phyloP scores from a whole-genome alignment of 2,329 filamentous ascomycete species.

The Colletotrichum sansevieriae region DNA sequence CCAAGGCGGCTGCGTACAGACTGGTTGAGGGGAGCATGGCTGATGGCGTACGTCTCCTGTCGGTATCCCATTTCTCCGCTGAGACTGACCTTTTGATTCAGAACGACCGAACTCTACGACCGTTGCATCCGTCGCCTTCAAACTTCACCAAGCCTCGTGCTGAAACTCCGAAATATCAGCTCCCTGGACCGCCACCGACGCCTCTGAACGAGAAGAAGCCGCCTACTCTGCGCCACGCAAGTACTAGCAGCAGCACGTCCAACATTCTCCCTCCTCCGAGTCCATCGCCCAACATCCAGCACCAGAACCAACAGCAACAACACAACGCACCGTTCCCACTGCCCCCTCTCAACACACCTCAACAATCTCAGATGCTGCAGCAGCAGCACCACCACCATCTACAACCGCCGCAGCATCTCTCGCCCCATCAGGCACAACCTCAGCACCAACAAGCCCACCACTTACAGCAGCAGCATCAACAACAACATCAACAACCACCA shows the following conservation, averaged over 20 bases:
- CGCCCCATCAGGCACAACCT: conserved; percentile 26
- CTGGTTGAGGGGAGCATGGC: conserved; percentile 62
- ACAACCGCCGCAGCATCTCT: conserved; percentile 25
- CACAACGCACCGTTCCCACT: conserved; percentile 30
- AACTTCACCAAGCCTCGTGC: conserved; percentile 44
- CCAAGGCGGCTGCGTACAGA: conserved; percentile 54
- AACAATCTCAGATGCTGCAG: conserved; percentile 17
- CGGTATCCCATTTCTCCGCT: rapidly evolving
- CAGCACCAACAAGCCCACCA: not conserved
- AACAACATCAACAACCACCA: conserved; percentile 32
- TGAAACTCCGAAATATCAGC: conserved; percentile 34
- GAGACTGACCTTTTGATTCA: conserved; percentile 16
- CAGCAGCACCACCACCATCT: conserved; percentile 15
- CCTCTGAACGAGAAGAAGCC: conserved; percentile 34
- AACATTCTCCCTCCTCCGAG: conserved; percentile 44
- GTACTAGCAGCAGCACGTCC: conserved; percentile 36
- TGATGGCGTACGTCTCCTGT: conserved; percentile 52
- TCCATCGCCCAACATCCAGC: conserved; percentile 29
- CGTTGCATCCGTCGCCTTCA: conserved; percentile 40
- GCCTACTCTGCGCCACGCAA: conserved; percentile 14
- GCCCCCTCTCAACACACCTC: conserved; percentile 25
- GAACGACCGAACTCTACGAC: conserved; percentile 50
- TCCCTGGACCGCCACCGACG: conserved; percentile 33
- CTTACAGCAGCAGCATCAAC: conserved; percentile 9
- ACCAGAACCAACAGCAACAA: conserved; percentile 33